Evolutionary conservation across 140 eudicot genomes (phyloP).

Genomic region (Oenanthe javanica): DNA sequence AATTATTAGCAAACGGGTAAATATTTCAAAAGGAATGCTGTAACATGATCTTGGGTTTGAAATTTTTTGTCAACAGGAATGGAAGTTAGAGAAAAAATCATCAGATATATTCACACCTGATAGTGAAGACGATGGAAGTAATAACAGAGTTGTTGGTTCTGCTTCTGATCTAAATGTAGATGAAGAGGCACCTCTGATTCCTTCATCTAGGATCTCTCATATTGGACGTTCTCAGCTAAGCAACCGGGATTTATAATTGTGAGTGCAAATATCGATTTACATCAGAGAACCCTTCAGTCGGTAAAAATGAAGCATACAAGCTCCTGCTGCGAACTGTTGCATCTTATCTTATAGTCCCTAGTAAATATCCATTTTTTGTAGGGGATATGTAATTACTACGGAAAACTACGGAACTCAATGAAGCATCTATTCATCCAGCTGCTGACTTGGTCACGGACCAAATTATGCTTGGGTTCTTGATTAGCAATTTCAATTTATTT

Average conservation of each 20-base stretch:
- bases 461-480: neutral
- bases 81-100: constrained; percentile 43
- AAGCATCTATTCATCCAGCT: constrained; percentile 1
- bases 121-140: constrained; percentile 14
- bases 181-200: constrained; percentile 51
- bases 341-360: neutral
- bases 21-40: neutral
- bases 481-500: neutral
- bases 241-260: neutral
- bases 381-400: neutral
- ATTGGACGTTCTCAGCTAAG: constrained; percentile 25
- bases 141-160: constrained; percentile 4
- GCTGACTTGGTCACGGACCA: neutral
- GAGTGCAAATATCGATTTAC: neutral
- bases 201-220: constrained; percentile 46
- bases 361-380: constrained; percentile 12
- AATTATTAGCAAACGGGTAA: neutral
- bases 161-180: constrained; percentile 29
- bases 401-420: neutral
- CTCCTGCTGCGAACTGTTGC: neutral
- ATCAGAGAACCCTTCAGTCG: neutral
- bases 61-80: constrained; percentile 25
- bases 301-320: neutral
- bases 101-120: constrained; percentile 35
- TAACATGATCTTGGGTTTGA: neutral